Percentiles rank a stretch among this genome's conserved stretches.
These are phyloP conservation scores for Bacidia gigantensis DNA, from an alignment of 495 filamentous ascomycete species.

Conservation along the genomic window DNA sequence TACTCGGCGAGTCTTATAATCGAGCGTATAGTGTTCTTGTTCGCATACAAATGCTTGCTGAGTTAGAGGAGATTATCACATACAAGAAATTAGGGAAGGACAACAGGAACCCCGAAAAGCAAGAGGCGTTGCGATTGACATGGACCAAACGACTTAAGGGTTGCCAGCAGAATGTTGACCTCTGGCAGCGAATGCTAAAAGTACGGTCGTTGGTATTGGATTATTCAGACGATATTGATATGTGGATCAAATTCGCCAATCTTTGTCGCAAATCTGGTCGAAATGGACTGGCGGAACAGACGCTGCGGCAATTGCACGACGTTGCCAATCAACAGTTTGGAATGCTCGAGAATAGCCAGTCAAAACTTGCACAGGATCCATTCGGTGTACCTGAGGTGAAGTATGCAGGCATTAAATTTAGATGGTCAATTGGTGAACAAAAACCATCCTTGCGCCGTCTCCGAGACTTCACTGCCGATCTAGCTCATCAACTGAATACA, in stretches of 20 bases:
- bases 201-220: conserved; percentile 82
- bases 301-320: conserved; percentile 58
- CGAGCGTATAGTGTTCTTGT: conserved; percentile 92
- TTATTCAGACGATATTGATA: conserved; percentile 85
- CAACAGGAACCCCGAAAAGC: conserved; percentile 52
- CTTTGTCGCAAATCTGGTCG: conserved; percentile 90
- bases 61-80: conserved; percentile 92
- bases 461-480: conserved; percentile 63
- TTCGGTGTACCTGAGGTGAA: conserved; percentile 49
- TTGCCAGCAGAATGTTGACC: conserved; percentile 92
- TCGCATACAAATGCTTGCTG: conserved; percentile 94
- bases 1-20: conserved; percentile 93
- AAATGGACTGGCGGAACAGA: conserved; percentile 91
- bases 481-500: conserved; percentile 59
- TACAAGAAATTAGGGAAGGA: conserved; percentile 74
- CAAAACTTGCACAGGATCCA: conserved; percentile 1
- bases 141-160: conserved; percentile 93
- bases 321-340: conserved; percentile 24
- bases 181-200: conserved; percentile 97
- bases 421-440: conserved; percentile 68
- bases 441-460: conserved; percentile 62
- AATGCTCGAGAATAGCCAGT: background rate
- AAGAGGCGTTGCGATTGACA: conserved; percentile 76
- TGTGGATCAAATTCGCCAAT: conserved; percentile 99
- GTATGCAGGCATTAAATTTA: conserved; percentile 88